These are phyloP conservation scores for Amorphotheca resinae DNA, from an alignment of 495 filamentous ascomycete species.

Conservation along the genomic window DNA sequence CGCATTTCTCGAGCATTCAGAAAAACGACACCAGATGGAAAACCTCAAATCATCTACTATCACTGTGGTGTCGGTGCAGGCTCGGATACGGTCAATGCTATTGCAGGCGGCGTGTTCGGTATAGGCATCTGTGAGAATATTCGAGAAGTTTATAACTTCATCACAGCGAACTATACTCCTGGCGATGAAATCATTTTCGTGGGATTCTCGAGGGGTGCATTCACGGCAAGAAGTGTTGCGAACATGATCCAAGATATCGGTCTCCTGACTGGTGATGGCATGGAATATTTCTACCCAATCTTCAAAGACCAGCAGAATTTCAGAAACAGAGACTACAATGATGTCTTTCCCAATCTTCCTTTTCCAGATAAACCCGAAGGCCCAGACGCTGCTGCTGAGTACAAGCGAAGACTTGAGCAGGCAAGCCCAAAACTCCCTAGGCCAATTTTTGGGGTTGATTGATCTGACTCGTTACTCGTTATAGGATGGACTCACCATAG, in stretches of 20 bases:
- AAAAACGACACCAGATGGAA: slow-evolving; percentile 23
- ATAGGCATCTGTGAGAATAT: slow-evolving; percentile 35
- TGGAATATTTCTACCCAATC: slow-evolving; percentile 51
- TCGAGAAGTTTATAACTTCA: slow-evolving; percentile 53
- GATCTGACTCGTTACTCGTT: not conserved
- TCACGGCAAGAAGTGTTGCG: slow-evolving; percentile 50
- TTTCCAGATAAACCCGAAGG: slow-evolving; percentile 15
- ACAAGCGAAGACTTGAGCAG: slow-evolving; percentile 17
- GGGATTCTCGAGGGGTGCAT: slow-evolving; percentile 64
- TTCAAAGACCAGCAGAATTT: slow-evolving; percentile 52
- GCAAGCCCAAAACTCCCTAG: slow-evolving; percentile 3
- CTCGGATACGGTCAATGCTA: slow-evolving; percentile 5
- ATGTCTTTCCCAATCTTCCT: slow-evolving; percentile 16
- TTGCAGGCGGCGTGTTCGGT: slow-evolving; percentile 16
- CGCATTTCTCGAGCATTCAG: slow-evolving; percentile 32
- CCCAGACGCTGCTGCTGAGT: slow-evolving; percentile 5
- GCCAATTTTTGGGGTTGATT: not conserved
- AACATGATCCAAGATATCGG: slow-evolving; percentile 35
- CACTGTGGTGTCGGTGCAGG: slow-evolving; percentile 36
- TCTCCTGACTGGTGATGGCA: slow-evolving; percentile 49
- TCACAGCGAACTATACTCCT: slow-evolving; percentile 52
- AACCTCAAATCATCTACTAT: slow-evolving; percentile 36
- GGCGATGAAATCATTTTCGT: slow-evolving; percentile 62
- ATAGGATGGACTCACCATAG: slow-evolving; percentile 12
- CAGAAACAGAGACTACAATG: slow-evolving; percentile 9